Base-by-base conservation (phyloP, 805 yeast species). In the Blastobotrys terrestris region DNA sequence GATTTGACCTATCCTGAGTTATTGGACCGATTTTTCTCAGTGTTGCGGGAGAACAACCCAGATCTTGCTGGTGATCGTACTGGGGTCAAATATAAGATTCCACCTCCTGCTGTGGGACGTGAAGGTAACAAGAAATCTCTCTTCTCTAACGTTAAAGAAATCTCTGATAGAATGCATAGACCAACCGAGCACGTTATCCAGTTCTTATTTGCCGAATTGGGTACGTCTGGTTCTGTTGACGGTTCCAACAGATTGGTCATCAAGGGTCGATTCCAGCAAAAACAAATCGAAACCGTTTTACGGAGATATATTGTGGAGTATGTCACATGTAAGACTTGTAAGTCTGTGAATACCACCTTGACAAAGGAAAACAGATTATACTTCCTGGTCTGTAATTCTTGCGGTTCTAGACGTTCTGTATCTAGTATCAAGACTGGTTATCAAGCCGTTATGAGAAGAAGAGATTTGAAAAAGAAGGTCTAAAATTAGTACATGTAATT, bases 151-250 rank as follows among this genome's bases (percentile, higher is more conserved):
- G 91, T 94, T 60, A 96, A 91, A 75, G 96, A 87, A 65, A 94
- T 94, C 63, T 81, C 96, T 58, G 87, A 87, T 62, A 94, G 90
- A 53, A 79, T 94, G 76, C 97, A 94, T 73, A 84, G 99, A 76
- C 87, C 90, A 51, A 94, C 96, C 61, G 99, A 94, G 67, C 99
- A 94, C 74, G 83, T 94, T 60, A 94, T 94, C 71, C 97, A 90
- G 76, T 94, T 86, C 73, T 74, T 94, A 72, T 94, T 94, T 74
- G 97, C 98, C 1, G 99, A 94, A 76, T 79, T 94, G 80, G 99
- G 99, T 84, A 94, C 99, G 18, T 89, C 98, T 1, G 99, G 99
- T 68, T 91, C 97, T 53, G 92, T 94, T 56, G 99, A 94, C 74
- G 99, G 98, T 71, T 92, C 88, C 72, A 88, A 90, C 77, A 85